A percentile compares a stretch with the other conserved stretches of the same genome.
Evolutionary conservation across 2,329 filamentous ascomycete species (phyloP).

Genomic region (Claviceps pazoutovae): DNA sequence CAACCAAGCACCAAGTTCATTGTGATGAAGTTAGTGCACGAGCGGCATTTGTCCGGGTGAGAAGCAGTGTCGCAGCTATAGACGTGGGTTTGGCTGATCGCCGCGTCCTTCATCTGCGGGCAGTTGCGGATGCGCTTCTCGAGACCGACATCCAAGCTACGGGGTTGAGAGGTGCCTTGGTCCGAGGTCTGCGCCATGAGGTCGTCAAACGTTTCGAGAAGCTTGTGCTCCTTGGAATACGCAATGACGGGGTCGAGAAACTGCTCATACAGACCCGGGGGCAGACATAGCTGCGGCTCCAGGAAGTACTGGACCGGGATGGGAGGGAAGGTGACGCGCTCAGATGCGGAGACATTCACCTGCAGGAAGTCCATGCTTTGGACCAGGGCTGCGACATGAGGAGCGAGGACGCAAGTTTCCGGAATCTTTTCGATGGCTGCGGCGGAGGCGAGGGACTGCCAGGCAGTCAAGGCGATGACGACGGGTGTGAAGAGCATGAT

Average conservation of each 20-base stretch:
- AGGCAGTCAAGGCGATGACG: background rate
- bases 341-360: background rate
- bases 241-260: background rate
- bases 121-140: background rate
- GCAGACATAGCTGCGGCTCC: background rate
- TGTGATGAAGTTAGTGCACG: background rate
- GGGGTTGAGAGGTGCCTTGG: background rate
- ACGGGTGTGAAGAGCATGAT: background rate
- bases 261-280: background rate
- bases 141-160: background rate
- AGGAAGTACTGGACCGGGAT: background rate
- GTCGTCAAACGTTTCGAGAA: background rate
- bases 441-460: background rate
- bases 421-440: background rate
- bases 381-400: background rate
- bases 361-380: background rate
- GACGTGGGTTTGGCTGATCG: rapidly evolving
- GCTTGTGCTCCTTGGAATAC: background rate
- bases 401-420: background rate
- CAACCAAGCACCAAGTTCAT: background rate
- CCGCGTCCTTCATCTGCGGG: background rate
- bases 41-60: background rate
- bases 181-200: background rate
- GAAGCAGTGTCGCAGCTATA: background rate
- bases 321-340: background rate